A percentile compares a stretch with the other conserved stretches of the same genome.
Evolutionary conservation across 108 stramenopile species (phyloP).

Genomic region (Cyclotella baltica): DNA sequence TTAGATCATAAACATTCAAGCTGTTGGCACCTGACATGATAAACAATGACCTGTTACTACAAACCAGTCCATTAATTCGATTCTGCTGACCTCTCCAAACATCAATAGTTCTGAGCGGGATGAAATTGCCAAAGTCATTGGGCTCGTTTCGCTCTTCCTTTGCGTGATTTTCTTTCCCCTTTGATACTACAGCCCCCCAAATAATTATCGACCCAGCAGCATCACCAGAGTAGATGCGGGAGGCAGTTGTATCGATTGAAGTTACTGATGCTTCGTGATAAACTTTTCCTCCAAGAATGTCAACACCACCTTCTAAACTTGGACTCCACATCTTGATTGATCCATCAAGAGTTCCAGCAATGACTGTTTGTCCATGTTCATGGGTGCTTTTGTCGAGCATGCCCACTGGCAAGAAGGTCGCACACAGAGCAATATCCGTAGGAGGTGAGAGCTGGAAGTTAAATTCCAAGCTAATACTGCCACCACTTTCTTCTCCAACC

Average conservation of each 20-base stretch:
- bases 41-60: neutral
- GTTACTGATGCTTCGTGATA: neutral
- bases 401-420: neutral
- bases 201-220: neutral
- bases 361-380: neutral
- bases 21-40: neutral
- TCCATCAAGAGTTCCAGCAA: neutral
- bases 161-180: neutral
- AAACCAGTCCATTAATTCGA: neutral
- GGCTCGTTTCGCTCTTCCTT: neutral
- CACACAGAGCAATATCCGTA: neutral
- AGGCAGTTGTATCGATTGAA: slow-evolving; percentile 1
- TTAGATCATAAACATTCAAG: slow-evolving; percentile 2
- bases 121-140: neutral
- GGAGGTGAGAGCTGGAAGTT: neutral
- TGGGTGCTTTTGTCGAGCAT: neutral
- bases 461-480: neutral
- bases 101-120: slow-evolving; percentile 10
- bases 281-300: neutral
- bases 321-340: slow-evolving; percentile 1
- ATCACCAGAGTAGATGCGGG: neutral
- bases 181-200: neutral
- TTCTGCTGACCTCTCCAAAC: neutral
- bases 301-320: no score
- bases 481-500: neutral